These are phyloP conservation scores for Polyporus arcularius DNA, from an alignment of 768 basidiomycete genomes.

Conservation along the genomic window DNA sequence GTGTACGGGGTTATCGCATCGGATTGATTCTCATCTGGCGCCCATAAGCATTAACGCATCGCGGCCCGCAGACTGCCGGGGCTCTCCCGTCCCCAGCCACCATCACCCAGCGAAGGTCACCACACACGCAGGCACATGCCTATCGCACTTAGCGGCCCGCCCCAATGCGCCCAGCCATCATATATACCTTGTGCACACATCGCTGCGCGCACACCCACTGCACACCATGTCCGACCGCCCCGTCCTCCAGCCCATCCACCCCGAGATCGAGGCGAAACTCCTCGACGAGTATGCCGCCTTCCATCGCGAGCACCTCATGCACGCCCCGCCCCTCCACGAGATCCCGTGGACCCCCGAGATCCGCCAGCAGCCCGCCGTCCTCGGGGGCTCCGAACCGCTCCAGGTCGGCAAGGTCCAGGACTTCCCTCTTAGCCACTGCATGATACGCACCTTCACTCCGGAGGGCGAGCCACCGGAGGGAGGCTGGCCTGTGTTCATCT, in stretches of 20 bases:
- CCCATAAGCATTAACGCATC: background rate
- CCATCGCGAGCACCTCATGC: slow-evolving; percentile 51
- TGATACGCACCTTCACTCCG: slow-evolving; percentile 67
- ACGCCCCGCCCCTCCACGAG: slow-evolving; percentile 53
- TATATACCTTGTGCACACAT: background rate
- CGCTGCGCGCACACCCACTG: background rate
- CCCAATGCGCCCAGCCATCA: background rate
- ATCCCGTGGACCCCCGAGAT: slow-evolving; percentile 62
- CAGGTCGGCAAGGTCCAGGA: slow-evolving; percentile 58
- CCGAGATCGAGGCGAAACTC: slow-evolving; percentile 55
- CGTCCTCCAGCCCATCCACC: slow-evolving; percentile 57
- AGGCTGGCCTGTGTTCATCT: slow-evolving; percentile 76
- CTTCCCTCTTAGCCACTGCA: slow-evolving; percentile 50
- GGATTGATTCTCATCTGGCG: slow-evolving; percentile 18
- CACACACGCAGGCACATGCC: background rate
- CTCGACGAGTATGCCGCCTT: slow-evolving; percentile 70
- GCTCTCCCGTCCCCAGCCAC: background rate
- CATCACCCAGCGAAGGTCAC: background rate
- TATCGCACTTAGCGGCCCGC: slow-evolving; percentile 1
- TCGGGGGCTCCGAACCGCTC: slow-evolving; percentile 58
- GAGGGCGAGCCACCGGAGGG: slow-evolving; percentile 46
- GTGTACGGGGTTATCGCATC: slow-evolving; percentile 16
- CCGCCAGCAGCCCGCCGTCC: slow-evolving; percentile 53
- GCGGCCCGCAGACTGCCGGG: background rate
- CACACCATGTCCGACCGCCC: slow-evolving; percentile 14